These are phyloP conservation scores for Bipolaris cookei DNA, from an alignment of 2,329 filamentous ascomycete species.

Conservation along the genomic window DNA sequence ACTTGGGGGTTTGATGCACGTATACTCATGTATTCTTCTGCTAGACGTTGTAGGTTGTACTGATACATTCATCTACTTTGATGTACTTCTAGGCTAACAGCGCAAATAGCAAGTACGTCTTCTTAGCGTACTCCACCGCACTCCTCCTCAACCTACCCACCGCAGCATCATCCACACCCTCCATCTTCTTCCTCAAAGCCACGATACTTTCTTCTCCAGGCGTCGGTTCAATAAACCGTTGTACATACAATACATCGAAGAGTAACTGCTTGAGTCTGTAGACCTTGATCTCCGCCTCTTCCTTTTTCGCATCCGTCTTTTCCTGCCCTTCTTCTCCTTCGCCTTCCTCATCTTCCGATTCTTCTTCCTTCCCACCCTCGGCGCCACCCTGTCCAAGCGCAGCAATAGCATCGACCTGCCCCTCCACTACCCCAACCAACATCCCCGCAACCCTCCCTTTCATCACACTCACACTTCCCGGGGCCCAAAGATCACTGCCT, in stretches of 20 bases:
- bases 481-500: conserved; percentile 83
- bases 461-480: conserved; percentile 66
- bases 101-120: conserved; percentile 81
- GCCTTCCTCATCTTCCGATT: conserved; percentile 3
- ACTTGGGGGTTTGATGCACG: too few species aligned
- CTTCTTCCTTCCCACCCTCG: conserved; percentile 5
- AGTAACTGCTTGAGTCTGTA: conserved; percentile 48
- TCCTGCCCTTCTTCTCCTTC: conserved; percentile 1
- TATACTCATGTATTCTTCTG: too few species aligned
- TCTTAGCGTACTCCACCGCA: conserved; percentile 80
- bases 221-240: conserved; percentile 33
- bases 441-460: conserved; percentile 62
- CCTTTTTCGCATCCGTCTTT: neutral
- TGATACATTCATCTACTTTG: too few species aligned
- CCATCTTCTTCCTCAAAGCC: conserved; percentile 43
- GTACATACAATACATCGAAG: conserved; percentile 55
- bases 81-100: conserved; percentile 57
- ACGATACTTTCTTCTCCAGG: conserved; percentile 11
- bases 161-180: conserved; percentile 56
- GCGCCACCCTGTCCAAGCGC: too few species aligned
- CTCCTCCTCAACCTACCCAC: conserved; percentile 65
- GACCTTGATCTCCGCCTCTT: conserved; percentile 18
- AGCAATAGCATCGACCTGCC: conserved; percentile 12
- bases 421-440: neutral
- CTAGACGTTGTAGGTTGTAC: too few species aligned